phyloP scores from a whole-genome alignment of 805 yeast genomes.

The Saturnispora dispora region DNA sequence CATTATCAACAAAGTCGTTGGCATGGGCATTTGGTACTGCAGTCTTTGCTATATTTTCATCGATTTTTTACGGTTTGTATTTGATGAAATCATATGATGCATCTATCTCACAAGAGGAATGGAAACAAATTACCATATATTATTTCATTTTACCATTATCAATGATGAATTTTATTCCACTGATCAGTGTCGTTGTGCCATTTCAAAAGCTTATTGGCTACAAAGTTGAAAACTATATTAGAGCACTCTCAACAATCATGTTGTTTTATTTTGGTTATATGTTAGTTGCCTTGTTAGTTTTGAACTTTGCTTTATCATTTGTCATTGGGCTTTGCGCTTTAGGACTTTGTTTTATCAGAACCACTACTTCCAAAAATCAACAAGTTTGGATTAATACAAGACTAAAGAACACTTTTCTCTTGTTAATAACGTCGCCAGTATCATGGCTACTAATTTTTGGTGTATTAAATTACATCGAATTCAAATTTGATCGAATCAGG shows the following conservation, averaged over 20 bases:
- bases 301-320: conserved; percentile 78
- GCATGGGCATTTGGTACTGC: conserved; percentile 26
- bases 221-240: conserved; percentile 15
- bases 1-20: conserved; percentile 21
- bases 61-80: conserved; percentile 21
- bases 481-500: conserved; percentile 23
- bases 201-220: not conserved
- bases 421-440: conserved; percentile 27
- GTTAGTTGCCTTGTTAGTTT: conserved; percentile 63
- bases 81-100: conserved; percentile 3
- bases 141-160: conserved; percentile 15
- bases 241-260: conserved; percentile 21
- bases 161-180: conserved; percentile 7
- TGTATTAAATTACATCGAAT: conserved; percentile 14
- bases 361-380: conserved; percentile 14
- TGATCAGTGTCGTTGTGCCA: not conserved
- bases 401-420: conserved; percentile 18
- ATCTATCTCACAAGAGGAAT: not conserved
- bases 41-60: conserved; percentile 17
- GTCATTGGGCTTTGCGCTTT: conserved; percentile 57
- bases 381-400: not conserved
- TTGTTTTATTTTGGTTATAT: conserved; percentile 58
- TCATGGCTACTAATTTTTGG: conserved; percentile 24
- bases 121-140: conserved; percentile 6
- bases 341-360: conserved; percentile 63